Evolutionary conservation across 805 yeast species (phyloP).

Genomic region (Candida wancherniae): DNA sequence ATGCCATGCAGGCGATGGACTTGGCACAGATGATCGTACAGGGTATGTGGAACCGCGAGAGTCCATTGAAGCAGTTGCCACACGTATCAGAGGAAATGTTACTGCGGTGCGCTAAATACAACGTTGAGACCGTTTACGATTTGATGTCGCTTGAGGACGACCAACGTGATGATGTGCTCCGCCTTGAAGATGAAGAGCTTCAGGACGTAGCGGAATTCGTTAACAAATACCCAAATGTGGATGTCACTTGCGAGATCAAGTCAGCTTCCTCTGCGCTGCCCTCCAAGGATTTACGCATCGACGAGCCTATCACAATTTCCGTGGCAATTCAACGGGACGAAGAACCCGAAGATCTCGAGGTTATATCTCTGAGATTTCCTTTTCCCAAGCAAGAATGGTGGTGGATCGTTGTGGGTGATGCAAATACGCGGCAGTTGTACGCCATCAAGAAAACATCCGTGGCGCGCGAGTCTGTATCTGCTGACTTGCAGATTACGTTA

Average conservation of each 20-base stretch:
- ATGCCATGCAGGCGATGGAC: constrained; percentile 81
- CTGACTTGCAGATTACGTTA: constrained; percentile 51
- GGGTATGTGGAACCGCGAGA: constrained; percentile 78
- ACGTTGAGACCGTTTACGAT: constrained; percentile 74
- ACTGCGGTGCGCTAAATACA: constrained; percentile 46
- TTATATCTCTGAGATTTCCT: constrained; percentile 58
- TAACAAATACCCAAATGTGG: constrained; percentile 84
- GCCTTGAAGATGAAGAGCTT: constrained; percentile 44
- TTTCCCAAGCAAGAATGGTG: constrained; percentile 59
- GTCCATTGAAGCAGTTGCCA: constrained; percentile 80
- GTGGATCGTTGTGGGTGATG: constrained; percentile 88
- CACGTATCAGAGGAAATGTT: constrained; percentile 49
- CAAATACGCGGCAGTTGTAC: constrained; percentile 52
- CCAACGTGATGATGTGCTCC: constrained; percentile 57
- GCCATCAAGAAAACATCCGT: constrained; percentile 67
- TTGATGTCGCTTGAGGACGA: constrained; percentile 78
- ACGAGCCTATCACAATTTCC: constrained; percentile 44
- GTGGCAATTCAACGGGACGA: constrained; percentile 67
- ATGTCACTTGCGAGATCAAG: constrained; percentile 52
- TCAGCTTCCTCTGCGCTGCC: too few species aligned
- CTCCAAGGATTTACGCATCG: constrained; percentile 37
- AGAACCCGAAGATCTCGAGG: constrained; percentile 62
- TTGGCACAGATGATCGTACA: constrained; percentile 83
- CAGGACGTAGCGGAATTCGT: constrained; percentile 79
- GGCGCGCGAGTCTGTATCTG: constrained; percentile 46